Conservation (phyloP, 1,284 basidiomycete species). For the Austroboletus rostrupii region DNA sequence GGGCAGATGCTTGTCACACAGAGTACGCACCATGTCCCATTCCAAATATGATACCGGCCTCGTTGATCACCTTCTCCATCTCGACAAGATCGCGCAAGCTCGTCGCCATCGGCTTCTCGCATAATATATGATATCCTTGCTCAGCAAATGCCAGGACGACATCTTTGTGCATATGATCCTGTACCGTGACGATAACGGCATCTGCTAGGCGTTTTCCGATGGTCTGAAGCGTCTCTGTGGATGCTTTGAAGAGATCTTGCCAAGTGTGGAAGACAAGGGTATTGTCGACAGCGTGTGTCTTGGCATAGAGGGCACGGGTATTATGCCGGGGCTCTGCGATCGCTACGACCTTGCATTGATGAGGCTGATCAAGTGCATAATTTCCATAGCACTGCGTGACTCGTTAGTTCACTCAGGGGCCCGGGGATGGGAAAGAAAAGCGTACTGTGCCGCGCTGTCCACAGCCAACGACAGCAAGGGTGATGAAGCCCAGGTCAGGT, state of each 20-base stretch:
- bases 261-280: constrained; percentile 71
- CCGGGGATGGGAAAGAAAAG: background rate
- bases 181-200: constrained; percentile 73
- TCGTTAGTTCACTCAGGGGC: background rate
- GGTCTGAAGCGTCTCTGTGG: constrained; percentile 57
- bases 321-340: constrained; percentile 77
- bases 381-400: constrained; percentile 57
- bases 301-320: constrained; percentile 56
- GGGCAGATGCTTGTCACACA: background rate
- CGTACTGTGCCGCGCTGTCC: constrained; percentile 74
- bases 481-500: constrained; percentile 37
- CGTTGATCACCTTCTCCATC: constrained; percentile 70
- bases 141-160: constrained; percentile 70
- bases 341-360: constrained; percentile 70
- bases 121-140: constrained; percentile 83
- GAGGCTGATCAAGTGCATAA: constrained; percentile 61
- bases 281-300: constrained; percentile 53
- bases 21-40: constrained; percentile 70
- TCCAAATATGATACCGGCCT: constrained; percentile 72
- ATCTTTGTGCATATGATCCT: constrained; percentile 74
- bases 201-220: constrained; percentile 71
- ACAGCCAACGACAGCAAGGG: constrained; percentile 65
- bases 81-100: constrained; percentile 64
- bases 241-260: constrained; percentile 66
- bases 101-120: constrained; percentile 90